Base-by-base conservation (phyloP, 176 grass and related monocot species). In the Phoenix dactylifera region DNA sequence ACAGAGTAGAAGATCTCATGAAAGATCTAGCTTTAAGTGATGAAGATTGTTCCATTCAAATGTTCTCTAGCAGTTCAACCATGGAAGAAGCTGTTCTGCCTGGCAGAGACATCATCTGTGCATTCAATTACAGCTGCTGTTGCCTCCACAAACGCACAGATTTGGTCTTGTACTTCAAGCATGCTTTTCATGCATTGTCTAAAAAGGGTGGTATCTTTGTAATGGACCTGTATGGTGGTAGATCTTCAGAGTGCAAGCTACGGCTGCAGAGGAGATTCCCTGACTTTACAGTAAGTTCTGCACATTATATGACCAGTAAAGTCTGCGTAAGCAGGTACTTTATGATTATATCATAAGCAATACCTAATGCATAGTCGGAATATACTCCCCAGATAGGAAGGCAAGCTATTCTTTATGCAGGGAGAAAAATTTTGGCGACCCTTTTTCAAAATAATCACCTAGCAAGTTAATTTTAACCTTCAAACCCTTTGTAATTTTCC, bases 121-220 rank as follows among this genome's bases (percentile, higher is more conserved):
- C 87, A 57, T 97, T 97, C 80, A 97, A 97, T 54, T 97, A 91
- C 72, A 97, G 93, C 72, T 91, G 93, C 0, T 97, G 92, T 67
- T 97, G 93, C 35, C 84, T 97, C 52, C 87, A 91, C 67, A 90
- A 18, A 10, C 54, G 81, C 58, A 91, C 80, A 64, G 92, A 91
- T 30, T 85, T 97, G 64, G 76, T 97, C 88, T 74, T 77, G 58
- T 91, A 91, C 69, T 91, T 91, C 32, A 78, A 58, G 72, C 84
- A 97, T 72, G 76, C 87, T 72, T 76, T 85, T 3, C 76, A 22
- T 66, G 64, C 66, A 52, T 76, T 97, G 30, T 97, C 92, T 5
- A 85, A 79, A 82, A 75, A 67, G 59, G 84, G 84, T 59, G 87
- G 81, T 51, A 91, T 91, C 69, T 91, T 97, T 85, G 84, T 91